Conservation (phyloP, 768 basidiomycete species). For the Roridomyces roridus region DNA sequence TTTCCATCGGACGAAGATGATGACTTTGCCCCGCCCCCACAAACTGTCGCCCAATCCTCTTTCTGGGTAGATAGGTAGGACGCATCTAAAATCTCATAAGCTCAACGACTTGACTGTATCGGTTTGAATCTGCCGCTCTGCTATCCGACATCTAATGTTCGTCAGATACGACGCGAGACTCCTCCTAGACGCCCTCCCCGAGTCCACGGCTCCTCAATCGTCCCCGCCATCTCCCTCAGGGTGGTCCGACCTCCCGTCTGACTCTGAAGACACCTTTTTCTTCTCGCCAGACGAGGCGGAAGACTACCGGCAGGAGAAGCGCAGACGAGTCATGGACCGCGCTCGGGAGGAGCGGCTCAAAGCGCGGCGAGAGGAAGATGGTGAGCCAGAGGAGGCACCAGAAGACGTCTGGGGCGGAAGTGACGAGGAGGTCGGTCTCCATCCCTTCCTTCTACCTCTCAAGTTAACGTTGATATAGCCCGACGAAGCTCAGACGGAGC, state of each 20-base stretch:
- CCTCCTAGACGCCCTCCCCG: slow-evolving; percentile 60
- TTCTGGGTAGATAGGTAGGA: slow-evolving; percentile 89
- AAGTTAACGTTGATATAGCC: slow-evolving; percentile 47
- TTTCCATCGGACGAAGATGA: slow-evolving; percentile 29
- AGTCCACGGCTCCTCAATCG: slow-evolving; percentile 7
- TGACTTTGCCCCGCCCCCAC: slow-evolving; percentile 13
- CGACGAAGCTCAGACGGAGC: slow-evolving; percentile 58
- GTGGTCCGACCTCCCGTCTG: slow-evolving; percentile 88
- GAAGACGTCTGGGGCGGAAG: slow-evolving; percentile 66
- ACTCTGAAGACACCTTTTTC: slow-evolving; percentile 86
- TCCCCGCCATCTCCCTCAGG: slow-evolving; percentile 54
- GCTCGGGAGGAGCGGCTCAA: slow-evolving; percentile 69
- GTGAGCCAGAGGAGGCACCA: slow-evolving; percentile 38
- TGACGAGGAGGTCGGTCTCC: slow-evolving; percentile 66
- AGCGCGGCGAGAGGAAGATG: slow-evolving; percentile 56
- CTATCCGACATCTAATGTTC: slow-evolving; percentile 27
- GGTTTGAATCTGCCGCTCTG: slow-evolving; percentile 30
- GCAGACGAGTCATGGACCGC: slow-evolving; percentile 63
- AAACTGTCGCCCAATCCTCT: slow-evolving; percentile 2
- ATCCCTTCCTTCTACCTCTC: neutral
- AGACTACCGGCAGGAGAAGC: slow-evolving; percentile 72
- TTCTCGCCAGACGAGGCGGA: slow-evolving; percentile 70
- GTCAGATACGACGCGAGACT: slow-evolving; percentile 83
- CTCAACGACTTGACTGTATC: too few species aligned
- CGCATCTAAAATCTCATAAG: too few species aligned